phyloP scores from a whole-genome alignment of 1,139 yeast species.

The Sugiyamaella xylanicola region DNA sequence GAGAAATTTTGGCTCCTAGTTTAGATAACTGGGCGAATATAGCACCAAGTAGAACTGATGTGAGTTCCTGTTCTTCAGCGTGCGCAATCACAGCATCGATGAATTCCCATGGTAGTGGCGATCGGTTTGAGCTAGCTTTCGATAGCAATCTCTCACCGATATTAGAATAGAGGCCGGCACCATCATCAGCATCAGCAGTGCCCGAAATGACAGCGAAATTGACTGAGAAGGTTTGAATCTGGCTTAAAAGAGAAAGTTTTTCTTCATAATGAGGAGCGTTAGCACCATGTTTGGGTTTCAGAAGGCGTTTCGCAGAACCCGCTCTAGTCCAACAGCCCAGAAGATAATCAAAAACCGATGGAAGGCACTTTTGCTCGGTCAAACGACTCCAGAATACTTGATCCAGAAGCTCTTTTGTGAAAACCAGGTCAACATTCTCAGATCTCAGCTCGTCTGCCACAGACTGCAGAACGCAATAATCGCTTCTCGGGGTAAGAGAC shows the following conservation, averaged over 20 bases:
- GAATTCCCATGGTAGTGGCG: slow-evolving; percentile 49
- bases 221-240: slow-evolving; percentile 25
- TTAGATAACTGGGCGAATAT: slow-evolving; percentile 11
- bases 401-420: slow-evolving; percentile 35
- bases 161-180: slow-evolving; percentile 22
- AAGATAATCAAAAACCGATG: slow-evolving; percentile 34
- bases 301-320: slow-evolving; percentile 22
- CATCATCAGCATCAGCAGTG: slow-evolving; percentile 26
- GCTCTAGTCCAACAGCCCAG: slow-evolving; percentile 33
- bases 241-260: slow-evolving; percentile 24
- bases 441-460: slow-evolving; percentile 27
- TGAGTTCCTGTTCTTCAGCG: slow-evolving; percentile 65
- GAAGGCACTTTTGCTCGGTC: slow-evolving; percentile 30
- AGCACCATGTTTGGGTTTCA: slow-evolving; percentile 20
- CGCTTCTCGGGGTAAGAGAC: slow-evolving; percentile 27
- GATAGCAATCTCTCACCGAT: slow-evolving; percentile 29
- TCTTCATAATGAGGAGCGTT: slow-evolving; percentile 20
- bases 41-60: slow-evolving; percentile 32
- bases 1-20: slow-evolving; percentile 24
- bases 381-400: slow-evolving; percentile 37
- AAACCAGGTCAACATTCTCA: slow-evolving; percentile 21
- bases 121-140: slow-evolving; percentile 23
- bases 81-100: slow-evolving; percentile 59
- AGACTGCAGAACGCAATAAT: slow-evolving; percentile 22
- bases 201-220: slow-evolving; percentile 28